These are phyloP conservation scores for Oryza brachyantha DNA, from an alignment of 176 grass and related monocot genomes.

Conservation along the genomic window DNA sequence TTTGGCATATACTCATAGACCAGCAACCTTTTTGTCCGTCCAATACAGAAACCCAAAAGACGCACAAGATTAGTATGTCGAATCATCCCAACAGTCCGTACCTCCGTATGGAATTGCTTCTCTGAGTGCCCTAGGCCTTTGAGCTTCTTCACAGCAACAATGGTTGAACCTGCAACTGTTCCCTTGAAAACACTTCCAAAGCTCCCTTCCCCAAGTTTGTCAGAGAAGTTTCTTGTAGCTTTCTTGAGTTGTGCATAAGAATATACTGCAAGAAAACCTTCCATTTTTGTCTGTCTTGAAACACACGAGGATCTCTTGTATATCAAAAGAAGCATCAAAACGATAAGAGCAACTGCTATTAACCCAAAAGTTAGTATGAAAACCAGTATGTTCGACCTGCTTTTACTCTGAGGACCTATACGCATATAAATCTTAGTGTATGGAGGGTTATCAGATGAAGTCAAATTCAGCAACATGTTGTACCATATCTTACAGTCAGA, in stretches of 20 bases:
- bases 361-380: neutral
- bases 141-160: slow-evolving; percentile 29
- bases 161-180: neutral
- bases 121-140: slow-evolving; percentile 5
- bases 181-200: slow-evolving; percentile 35
- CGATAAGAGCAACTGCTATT: neutral
- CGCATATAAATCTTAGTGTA: slow-evolving; percentile 13
- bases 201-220: slow-evolving; percentile 33
- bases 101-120: slow-evolving; percentile 38
- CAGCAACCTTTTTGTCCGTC: slow-evolving; percentile 3
- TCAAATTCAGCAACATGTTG: slow-evolving; percentile 18
- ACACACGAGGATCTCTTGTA: neutral
- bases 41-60: slow-evolving; percentile 21
- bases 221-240: slow-evolving; percentile 19
- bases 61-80: slow-evolving; percentile 34
- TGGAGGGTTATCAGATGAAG: neutral
- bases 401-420: slow-evolving; percentile 10
- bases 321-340: neutral
- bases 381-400: neutral
- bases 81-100: slow-evolving; percentile 34
- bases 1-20: slow-evolving; percentile 30
- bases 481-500: slow-evolving; percentile 37
- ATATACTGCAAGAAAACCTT: slow-evolving; percentile 24
- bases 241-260: slow-evolving; percentile 22
- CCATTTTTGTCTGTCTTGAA: neutral